Percentiles rank a stretch among this genome's conserved stretches.
Conservation (phyloP, 2,329 filamentous ascomycete species). For the Myriosclerotinia duriaeana region DNA sequence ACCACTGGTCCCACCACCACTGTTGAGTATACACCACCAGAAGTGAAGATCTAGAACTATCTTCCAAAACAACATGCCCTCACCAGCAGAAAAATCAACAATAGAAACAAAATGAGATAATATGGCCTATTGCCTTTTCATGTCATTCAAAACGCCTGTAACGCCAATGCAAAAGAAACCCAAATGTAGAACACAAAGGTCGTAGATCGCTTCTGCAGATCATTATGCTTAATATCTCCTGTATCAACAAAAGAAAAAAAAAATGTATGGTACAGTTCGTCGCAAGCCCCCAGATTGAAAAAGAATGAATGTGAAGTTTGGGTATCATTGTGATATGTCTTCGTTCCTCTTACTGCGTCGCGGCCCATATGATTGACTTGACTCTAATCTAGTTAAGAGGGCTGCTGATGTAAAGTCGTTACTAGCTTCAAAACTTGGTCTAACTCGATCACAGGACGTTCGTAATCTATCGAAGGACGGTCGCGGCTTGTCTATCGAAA, state of each 20-base stretch:
- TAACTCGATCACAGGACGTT: constrained; percentile 80
- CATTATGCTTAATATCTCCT: constrained; percentile 45
- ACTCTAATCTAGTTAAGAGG: constrained; percentile 80
- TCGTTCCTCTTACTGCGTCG: constrained; percentile 33
- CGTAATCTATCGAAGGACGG: constrained; percentile 88
- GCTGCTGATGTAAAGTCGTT: constrained; percentile 91
- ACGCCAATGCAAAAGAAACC: constrained; percentile 37
- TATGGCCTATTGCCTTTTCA: constrained; percentile 22
- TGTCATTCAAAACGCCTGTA: constrained; percentile 30
- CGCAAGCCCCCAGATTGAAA: constrained; percentile 21
- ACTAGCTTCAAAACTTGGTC: constrained; percentile 81
- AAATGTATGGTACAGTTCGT: constrained; percentile 40
- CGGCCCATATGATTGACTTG: constrained; percentile 49
- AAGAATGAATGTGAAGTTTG: constrained; percentile 26
- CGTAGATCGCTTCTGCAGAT: constrained; percentile 54
- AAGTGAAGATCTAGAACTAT: constrained; percentile 27
- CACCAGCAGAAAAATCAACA: constrained; percentile 6
- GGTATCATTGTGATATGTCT: constrained; percentile 23
- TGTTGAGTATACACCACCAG: constrained; percentile 23
- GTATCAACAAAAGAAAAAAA: constrained; percentile 42
- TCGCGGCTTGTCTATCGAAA: constrained; percentile 58
- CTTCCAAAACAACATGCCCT: constrained; percentile 18
- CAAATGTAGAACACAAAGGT: constrained; percentile 36
- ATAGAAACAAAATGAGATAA: constrained; percentile 19
- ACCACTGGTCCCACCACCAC: constrained; percentile 21